Conservation (phyloP, 1,284 basidiomycete species). For the Cutaneotrichosporon sp. region DNA sequence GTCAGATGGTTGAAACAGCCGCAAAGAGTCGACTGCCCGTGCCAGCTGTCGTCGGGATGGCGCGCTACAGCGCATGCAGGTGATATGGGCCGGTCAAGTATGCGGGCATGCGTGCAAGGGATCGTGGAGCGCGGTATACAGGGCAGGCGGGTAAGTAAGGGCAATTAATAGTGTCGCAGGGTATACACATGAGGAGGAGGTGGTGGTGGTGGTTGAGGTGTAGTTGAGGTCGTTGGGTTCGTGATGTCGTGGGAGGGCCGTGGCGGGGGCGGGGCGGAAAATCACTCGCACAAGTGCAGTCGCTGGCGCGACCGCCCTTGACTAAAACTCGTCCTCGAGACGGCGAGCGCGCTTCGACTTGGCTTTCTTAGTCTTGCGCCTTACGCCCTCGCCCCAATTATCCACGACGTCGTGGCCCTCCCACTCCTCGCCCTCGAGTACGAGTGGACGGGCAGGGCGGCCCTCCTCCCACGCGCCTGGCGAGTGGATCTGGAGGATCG, state of each 20-base stretch:
- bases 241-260: background rate
- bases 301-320: background rate
- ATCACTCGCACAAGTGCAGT: too few relatives aligned
- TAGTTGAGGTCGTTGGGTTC: background rate
- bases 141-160: background rate
- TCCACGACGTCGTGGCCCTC: slow-evolving; percentile 23
- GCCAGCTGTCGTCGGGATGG: too few relatives aligned
- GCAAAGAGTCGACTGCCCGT: too few relatives aligned
- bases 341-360: background rate
- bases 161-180: too few relatives aligned
- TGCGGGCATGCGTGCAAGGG: background rate
- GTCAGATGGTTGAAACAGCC: too few relatives aligned
- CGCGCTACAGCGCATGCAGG: too few relatives aligned
- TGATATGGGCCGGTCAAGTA: too few relatives aligned
- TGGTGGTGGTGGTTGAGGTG: background rate
- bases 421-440: slow-evolving; percentile 46
- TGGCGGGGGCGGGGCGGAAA: too few relatives aligned
- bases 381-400: slow-evolving; percentile 15
- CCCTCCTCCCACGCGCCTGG: slow-evolving; percentile 44
- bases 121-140: background rate
- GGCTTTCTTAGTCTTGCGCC: slow-evolving; percentile 5
- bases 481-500: slow-evolving; percentile 38
- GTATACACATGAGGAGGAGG: background rate
- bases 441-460: slow-evolving; percentile 34
- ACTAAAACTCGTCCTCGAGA: background rate